These are phyloP conservation scores for Peniophora sp. DNA, from an alignment of 1,284 basidiomycete genomes.

Conservation along the genomic window DNA sequence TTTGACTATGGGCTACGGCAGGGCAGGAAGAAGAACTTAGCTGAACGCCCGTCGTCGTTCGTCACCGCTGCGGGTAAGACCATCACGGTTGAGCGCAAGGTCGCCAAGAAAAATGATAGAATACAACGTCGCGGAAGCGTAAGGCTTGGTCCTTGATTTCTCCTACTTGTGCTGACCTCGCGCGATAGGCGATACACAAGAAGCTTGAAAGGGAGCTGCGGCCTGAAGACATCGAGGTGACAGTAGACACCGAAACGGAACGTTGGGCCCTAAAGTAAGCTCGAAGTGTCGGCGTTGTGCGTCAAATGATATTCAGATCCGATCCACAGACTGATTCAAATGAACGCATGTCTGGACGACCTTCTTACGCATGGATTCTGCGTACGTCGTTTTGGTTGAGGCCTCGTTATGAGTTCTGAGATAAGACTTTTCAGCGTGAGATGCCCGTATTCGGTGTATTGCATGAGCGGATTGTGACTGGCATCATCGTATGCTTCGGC, in stretches of 20 bases:
- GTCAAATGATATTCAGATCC: slow-evolving; percentile 1
- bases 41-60: slow-evolving; percentile 53
- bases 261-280: slow-evolving; percentile 62
- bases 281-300: background rate
- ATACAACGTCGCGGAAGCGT: slow-evolving; percentile 57
- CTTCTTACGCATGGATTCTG: slow-evolving; percentile 40
- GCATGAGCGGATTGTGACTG: slow-evolving; percentile 46
- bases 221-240: slow-evolving; percentile 48
- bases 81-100: slow-evolving; percentile 51
- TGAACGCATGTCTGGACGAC: slow-evolving; percentile 48
- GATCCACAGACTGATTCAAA: slow-evolving; percentile 46
- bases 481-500: slow-evolving; percentile 49
- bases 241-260: slow-evolving; percentile 50
- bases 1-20: slow-evolving; percentile 67
- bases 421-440: slow-evolving; percentile 43
- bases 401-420: background rate
- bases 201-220: slow-evolving; percentile 70
- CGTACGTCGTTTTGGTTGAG: slow-evolving; percentile 21
- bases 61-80: slow-evolving; percentile 54
- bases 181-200: slow-evolving; percentile 63
- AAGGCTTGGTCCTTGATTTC: slow-evolving; percentile 12
- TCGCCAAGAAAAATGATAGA: slow-evolving; percentile 54
- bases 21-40: slow-evolving; percentile 43
- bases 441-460: slow-evolving; percentile 66
- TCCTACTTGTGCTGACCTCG: background rate